Conservation (phyloP, 805 yeast genomes). For the Pichia occidentalis region DNA sequence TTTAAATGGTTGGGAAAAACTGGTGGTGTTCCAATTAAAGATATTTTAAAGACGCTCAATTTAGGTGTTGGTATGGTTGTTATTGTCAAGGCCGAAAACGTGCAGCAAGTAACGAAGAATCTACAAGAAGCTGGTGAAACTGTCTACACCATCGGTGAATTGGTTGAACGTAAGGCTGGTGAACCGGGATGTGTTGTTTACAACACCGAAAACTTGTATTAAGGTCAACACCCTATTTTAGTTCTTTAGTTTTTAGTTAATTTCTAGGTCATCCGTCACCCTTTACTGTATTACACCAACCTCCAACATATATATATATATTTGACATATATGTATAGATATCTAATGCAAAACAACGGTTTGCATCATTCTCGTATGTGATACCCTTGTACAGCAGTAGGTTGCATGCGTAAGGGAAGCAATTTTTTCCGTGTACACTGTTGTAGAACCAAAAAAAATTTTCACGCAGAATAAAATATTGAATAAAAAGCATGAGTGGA, state of each 20-base stretch:
- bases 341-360: too few relatives aligned
- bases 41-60: constrained; percentile 85
- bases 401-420: too few relatives aligned
- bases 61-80: constrained; percentile 96
- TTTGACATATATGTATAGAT: too few relatives aligned
- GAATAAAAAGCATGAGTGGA: too few relatives aligned
- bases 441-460: too few relatives aligned
- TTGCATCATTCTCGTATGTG: too few relatives aligned
- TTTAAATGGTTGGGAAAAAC: constrained; percentile 91
- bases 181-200: constrained; percentile 60
- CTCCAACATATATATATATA: too few relatives aligned
- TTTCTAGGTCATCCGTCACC: too few relatives aligned
- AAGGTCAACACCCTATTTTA: constrained; percentile 7
- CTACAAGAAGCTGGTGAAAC: constrained; percentile 65
- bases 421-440: too few relatives aligned
- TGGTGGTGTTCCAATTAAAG: constrained; percentile 83
- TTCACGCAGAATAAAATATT: too few relatives aligned
- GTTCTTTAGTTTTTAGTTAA: not conserved
- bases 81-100: constrained; percentile 68
- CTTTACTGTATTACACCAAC: too few relatives aligned
- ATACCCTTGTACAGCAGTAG: too few relatives aligned
- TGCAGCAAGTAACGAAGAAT: constrained; percentile 43
- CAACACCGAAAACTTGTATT: constrained; percentile 38
- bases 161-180: constrained; percentile 38
- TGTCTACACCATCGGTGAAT: constrained; percentile 62